These are phyloP conservation scores for Madurella mycetomatis DNA, from an alignment of 2,329 filamentous ascomycete species.

Conservation along the genomic window DNA sequence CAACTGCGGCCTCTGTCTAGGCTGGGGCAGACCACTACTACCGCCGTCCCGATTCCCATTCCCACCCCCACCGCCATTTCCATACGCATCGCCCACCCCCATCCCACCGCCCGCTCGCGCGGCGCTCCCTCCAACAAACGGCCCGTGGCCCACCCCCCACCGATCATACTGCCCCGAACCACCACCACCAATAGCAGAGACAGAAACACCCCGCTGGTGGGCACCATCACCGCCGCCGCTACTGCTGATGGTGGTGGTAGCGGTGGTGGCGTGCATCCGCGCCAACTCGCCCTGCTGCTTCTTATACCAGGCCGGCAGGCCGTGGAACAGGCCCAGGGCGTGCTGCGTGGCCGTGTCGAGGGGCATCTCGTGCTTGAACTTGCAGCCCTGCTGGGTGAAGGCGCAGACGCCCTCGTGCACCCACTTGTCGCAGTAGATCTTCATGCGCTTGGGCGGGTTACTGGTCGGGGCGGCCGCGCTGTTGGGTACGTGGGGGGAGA, in stretches of 20 bases:
- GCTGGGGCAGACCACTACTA: background rate
- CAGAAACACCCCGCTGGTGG: background rate
- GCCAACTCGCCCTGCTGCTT: slow-evolving; percentile 46
- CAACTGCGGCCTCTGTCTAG: background rate
- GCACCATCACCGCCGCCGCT: too few species aligned
- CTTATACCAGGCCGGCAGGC: slow-evolving; percentile 58
- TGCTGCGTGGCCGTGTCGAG: slow-evolving; percentile 60
- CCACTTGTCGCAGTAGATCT: slow-evolving; percentile 87
- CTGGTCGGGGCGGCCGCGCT: slow-evolving; percentile 19
- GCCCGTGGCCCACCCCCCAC: background rate
- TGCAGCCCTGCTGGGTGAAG: slow-evolving; percentile 80
- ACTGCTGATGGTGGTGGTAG: background rate
- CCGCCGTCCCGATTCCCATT: background rate
- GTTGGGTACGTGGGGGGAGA: too few species aligned
- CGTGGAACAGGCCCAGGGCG: slow-evolving; percentile 65
- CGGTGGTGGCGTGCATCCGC: background rate
- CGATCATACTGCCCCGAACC: background rate
- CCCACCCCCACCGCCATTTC: too few species aligned
- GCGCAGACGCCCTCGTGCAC: slow-evolving; percentile 80
- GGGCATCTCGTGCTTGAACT: slow-evolving; percentile 90
- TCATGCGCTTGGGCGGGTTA: slow-evolving; percentile 44
- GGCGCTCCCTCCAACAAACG: background rate
- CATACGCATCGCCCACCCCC: too few species aligned
- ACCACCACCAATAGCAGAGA: background rate
- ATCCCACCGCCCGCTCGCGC: too few species aligned